phyloP scores from a whole-genome alignment of 371 early-diverging fungal genomes.

The Mortierella sp. region DNA sequence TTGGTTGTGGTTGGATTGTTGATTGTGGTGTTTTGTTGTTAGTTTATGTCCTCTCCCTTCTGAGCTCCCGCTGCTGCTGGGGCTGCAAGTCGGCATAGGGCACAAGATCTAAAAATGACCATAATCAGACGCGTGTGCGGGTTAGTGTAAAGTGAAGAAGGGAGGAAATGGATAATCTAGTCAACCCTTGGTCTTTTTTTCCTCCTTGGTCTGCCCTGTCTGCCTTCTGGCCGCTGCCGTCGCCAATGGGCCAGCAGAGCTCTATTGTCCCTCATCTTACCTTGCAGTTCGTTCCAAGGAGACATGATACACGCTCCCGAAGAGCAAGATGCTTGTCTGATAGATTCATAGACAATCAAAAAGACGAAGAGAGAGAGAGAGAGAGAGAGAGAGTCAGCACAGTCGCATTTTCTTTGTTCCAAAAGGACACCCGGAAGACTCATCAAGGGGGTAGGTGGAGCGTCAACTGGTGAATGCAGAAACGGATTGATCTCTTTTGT shows the following conservation, averaged over 20 bases:
- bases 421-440: too few relatives aligned
- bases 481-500: background rate
- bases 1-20: too few relatives aligned
- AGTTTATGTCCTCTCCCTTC: constrained; percentile 33
- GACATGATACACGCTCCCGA: constrained; percentile 51
- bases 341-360: background rate
- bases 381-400: background rate
- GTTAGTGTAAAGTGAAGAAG: background rate
- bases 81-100: constrained; percentile 33
- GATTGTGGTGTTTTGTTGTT: too few relatives aligned
- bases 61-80: constrained; percentile 43
- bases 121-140: too few relatives aligned
- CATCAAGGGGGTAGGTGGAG: too few relatives aligned
- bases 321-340: constrained; percentile 41
- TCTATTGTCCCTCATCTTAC: constrained; percentile 16
- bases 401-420: too few relatives aligned
- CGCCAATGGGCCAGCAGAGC: too few relatives aligned
- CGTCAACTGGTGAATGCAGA: background rate
- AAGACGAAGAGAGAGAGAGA: background rate
- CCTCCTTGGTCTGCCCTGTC: too few relatives aligned
- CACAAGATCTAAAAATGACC: constrained; percentile 30
- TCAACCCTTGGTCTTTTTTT: too few relatives aligned
- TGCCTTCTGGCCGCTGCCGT: too few relatives aligned
- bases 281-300: constrained; percentile 51
- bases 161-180: too few relatives aligned